Evolutionary conservation across 805 yeast genomes (phyloP).

Genomic region (Saturnispora kantuleensis): DNA sequence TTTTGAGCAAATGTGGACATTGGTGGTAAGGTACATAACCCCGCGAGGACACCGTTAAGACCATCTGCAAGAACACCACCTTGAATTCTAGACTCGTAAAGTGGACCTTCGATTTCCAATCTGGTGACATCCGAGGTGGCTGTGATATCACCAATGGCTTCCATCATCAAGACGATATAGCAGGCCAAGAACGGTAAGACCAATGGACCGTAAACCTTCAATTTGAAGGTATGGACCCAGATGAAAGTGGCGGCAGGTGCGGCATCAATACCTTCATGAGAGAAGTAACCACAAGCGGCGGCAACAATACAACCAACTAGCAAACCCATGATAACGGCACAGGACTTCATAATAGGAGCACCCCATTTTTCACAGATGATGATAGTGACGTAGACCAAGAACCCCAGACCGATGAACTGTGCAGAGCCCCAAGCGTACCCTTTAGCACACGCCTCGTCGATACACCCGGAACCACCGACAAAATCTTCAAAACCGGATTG

Average conservation of each 20-base stretch:
- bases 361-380: conserved; percentile 79
- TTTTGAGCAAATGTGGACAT: conserved; percentile 90
- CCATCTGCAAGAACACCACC: conserved; percentile 93
- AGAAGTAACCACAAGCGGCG: conserved; percentile 81
- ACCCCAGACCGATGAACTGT: conserved; percentile 77
- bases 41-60: conserved; percentile 59
- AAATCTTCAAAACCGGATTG: conserved; percentile 72
- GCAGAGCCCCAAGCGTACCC: conserved; percentile 73
- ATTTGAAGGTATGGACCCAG: conserved; percentile 80
- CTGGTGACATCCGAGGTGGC: conserved; percentile 91
- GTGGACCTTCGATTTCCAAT: conserved; percentile 70
- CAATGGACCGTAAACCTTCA: conserved; percentile 72
- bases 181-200: conserved; percentile 81
- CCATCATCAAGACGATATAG: conserved; percentile 77
- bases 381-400: conserved; percentile 66
- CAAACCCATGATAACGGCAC: conserved; percentile 83
- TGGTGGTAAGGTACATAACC: conserved; percentile 75
- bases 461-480: conserved; percentile 75
- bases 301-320: conserved; percentile 87
- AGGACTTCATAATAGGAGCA: conserved; percentile 87
- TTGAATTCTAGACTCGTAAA: conserved; percentile 78
- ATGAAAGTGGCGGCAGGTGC: conserved; percentile 83
- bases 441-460: conserved; percentile 37
- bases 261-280: conserved; percentile 40
- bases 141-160: conserved; percentile 89